A percentile compares a stretch with the other conserved stretches of the same genome.
phyloP scores from a whole-genome alignment of 768 basidiomycete species.

The Asterophora parasitica region DNA sequence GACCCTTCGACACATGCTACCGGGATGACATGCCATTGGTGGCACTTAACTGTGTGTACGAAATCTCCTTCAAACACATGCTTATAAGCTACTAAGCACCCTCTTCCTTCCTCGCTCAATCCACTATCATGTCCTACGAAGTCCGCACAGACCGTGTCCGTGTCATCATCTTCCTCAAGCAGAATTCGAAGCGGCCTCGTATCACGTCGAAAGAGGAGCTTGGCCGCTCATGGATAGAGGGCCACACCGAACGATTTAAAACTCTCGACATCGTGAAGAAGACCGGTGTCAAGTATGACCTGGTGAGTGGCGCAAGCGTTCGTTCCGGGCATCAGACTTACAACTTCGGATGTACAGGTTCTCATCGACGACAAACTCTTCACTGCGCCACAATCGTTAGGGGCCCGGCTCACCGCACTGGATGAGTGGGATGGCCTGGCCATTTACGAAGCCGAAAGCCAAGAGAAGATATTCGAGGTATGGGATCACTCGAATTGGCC shows the following conservation, averaged over 20 bases:
- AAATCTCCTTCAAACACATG: no score
- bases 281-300: slow-evolving; percentile 31
- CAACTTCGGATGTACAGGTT: no score
- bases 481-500: no score
- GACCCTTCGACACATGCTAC: no score
- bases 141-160: slow-evolving; percentile 27
- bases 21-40: no score
- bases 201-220: slow-evolving; percentile 26
- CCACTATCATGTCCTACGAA: background rate
- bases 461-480: slow-evolving; percentile 22
- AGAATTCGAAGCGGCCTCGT: no score
- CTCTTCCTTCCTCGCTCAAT: no score
- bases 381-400: slow-evolving; percentile 5
- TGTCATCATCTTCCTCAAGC: slow-evolving; percentile 23
- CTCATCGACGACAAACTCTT: slow-evolving; percentile 14
- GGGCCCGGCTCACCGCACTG: slow-evolving; percentile 14
- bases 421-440: no score
- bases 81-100: no score
- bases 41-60: no score
- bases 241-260: slow-evolving; percentile 23
- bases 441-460: slow-evolving; percentile 30
- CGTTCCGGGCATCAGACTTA: no score
- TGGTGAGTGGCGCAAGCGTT: no score
- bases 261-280: slow-evolving; percentile 27
- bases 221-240: slow-evolving; percentile 24